phyloP scores from a whole-genome alignment of 768 basidiomycete species.

The Krasilnikovozyma curviuscula region DNA sequence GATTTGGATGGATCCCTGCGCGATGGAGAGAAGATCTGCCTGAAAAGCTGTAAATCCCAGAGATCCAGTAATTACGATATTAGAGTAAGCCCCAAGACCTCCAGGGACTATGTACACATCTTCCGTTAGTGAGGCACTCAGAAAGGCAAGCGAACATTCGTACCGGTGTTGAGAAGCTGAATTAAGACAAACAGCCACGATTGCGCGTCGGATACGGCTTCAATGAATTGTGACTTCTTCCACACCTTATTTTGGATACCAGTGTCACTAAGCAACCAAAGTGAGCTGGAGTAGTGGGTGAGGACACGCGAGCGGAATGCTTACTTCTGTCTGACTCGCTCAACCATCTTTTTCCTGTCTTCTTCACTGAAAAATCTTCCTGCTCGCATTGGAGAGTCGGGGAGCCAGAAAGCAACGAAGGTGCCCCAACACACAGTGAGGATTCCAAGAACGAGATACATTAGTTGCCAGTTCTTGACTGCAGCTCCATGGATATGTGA shows the following conservation, averaged over 20 bases:
- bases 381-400: slow-evolving; percentile 22
- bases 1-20: slow-evolving; percentile 29
- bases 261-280: slow-evolving; percentile 15
- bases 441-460: slow-evolving; percentile 18
- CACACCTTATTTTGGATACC: slow-evolving; percentile 38
- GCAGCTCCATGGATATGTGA: slow-evolving; percentile 28
- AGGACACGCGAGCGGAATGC: too few species aligned
- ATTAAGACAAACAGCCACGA: slow-evolving; percentile 32
- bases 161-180: slow-evolving; percentile 5
- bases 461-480: slow-evolving; percentile 35
- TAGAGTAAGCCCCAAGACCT: slow-evolving; percentile 36
- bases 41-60: slow-evolving; percentile 33
- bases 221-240: slow-evolving; percentile 29
- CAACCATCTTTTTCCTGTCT: slow-evolving; percentile 29
- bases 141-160: background rate
- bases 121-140: slow-evolving; percentile 33
- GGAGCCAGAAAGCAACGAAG: slow-evolving; percentile 36
- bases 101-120: slow-evolving; percentile 28
- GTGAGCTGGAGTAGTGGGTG: background rate
- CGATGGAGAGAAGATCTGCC: slow-evolving; percentile 34
- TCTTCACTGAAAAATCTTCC: slow-evolving; percentile 4
- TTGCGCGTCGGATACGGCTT: slow-evolving; percentile 33
- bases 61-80: slow-evolving; percentile 30
- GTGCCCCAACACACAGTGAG: slow-evolving; percentile 31
- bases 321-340: slow-evolving; percentile 37